A percentile compares a stretch with the other conserved stretches of the same genome.
Conservation (phyloP, 1,284 basidiomycete genomes). For the Microbotryomycetes sp. region DNA sequence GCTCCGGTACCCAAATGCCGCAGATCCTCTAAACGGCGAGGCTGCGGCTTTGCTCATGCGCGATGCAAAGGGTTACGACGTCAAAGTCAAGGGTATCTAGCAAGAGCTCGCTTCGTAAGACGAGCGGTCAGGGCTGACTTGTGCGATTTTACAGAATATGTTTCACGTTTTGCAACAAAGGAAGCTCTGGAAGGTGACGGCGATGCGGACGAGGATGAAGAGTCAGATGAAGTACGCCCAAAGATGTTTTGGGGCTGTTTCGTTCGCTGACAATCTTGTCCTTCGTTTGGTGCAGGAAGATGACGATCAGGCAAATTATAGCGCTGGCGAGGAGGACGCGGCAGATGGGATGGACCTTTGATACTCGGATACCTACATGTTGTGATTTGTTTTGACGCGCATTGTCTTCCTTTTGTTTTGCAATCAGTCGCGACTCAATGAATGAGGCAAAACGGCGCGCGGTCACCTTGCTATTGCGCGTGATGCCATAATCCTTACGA, state of each 20-base stretch:
- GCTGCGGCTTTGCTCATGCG: constrained; percentile 94
- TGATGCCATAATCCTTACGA: no score
- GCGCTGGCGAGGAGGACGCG: constrained; percentile 55
- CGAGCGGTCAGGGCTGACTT: not conserved
- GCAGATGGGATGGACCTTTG: constrained; percentile 35
- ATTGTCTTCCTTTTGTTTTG: not conserved
- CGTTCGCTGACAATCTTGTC: no score
- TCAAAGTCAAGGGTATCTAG: constrained; percentile 72
- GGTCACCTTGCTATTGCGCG: not conserved
- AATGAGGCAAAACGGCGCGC: not conserved
- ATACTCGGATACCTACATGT: not conserved
- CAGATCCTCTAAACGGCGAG: constrained; percentile 95
- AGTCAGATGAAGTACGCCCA: constrained; percentile 54
- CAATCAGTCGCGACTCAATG: not conserved
- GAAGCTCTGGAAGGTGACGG: constrained; percentile 57
- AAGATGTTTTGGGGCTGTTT: not conserved
- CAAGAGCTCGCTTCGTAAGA: not conserved
- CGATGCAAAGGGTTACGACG: constrained; percentile 88
- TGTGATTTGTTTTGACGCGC: not conserved
- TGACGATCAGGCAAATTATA: constrained; percentile 81
- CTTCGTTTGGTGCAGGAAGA: no score
- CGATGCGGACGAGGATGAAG: constrained; percentile 45
- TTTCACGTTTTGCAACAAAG: constrained; percentile 73
- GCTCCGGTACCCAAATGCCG: constrained; percentile 93
- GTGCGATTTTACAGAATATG: constrained; percentile 58